Evolutionary conservation across 352 stramenopile genomes (phyloP).

Genomic region (Phytophthora pistaciae): DNA sequence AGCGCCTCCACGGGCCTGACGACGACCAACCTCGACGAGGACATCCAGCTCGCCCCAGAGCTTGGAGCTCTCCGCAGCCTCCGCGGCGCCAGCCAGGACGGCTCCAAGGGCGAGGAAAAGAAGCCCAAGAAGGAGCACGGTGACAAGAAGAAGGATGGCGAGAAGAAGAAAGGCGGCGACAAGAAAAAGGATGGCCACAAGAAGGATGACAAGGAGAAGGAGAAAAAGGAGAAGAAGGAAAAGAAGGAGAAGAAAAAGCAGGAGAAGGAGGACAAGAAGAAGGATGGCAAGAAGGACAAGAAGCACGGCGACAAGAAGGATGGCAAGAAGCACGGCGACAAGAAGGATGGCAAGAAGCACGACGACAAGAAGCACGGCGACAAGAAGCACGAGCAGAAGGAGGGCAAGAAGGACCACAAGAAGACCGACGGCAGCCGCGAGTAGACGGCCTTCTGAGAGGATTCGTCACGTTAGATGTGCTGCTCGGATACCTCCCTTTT

Average conservation of each 20-base stretch:
- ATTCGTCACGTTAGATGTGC: background rate
- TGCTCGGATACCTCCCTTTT: background rate
- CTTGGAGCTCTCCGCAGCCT: conserved; percentile 11
- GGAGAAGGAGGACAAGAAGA: background rate
- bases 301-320: background rate
- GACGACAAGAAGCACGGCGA: background rate
- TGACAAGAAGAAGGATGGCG: conserved; percentile 7
- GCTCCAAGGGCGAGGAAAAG: conserved; percentile 5
- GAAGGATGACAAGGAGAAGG: conserved; percentile 4
- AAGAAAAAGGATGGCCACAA: conserved; percentile 1
- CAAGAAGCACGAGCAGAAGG: background rate
- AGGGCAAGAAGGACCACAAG: background rate
- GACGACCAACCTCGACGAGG: conserved; percentile 13
- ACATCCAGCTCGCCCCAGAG: conserved; percentile 7
- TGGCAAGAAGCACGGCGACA: background rate
- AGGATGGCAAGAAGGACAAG: background rate
- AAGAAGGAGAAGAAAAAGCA: background rate
- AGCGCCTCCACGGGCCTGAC: conserved; percentile 7
- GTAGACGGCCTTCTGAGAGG: background rate
- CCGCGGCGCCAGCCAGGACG: conserved; percentile 10
- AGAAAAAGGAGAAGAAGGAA: background rate
- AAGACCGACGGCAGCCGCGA: background rate
- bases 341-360: background rate
- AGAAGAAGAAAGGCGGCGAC: conserved; percentile 2
- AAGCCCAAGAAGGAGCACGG: conserved; percentile 6